A percentile compares a stretch with the other conserved stretches of the same genome.
Evolutionary conservation across 805 yeast genomes (phyloP).

Genomic region (Blastobotrys peoriensis): DNA sequence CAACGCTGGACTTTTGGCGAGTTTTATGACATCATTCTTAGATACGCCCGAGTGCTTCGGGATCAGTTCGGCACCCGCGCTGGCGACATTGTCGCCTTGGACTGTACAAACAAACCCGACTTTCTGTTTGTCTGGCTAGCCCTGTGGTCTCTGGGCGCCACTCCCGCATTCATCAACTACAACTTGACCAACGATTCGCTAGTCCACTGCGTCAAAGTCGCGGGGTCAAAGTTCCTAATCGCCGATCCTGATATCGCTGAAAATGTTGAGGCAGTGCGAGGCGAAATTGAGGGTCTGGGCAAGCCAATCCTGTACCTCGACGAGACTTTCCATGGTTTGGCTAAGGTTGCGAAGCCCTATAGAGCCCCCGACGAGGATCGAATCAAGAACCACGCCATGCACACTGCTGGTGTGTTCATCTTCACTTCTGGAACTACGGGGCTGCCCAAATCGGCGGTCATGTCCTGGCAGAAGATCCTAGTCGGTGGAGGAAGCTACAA

Average conservation of each 20-base stretch:
- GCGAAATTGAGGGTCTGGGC: conserved; percentile 29
- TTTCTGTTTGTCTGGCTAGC: conserved; percentile 78
- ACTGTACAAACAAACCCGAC: conserved; percentile 77
- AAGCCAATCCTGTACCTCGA: conserved; percentile 33
- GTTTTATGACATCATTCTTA: conserved; percentile 57
- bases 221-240: conserved; percentile 58
- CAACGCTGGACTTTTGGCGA: conserved; percentile 66
- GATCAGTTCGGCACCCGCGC: conserved; percentile 57
- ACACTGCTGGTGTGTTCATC: conserved; percentile 62
- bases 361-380: conserved; percentile 51
- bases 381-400: conserved; percentile 49
- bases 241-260: conserved; percentile 65
- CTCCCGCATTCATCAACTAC: conserved; percentile 81
- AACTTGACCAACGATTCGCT: conserved; percentile 69
- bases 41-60: conserved; percentile 59
- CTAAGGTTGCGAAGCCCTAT: conserved; percentile 37
- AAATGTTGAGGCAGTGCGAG: conserved; percentile 42
- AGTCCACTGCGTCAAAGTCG: conserved; percentile 70
- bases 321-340: conserved; percentile 36
- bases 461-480: conserved; percentile 76
- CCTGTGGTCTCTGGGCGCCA: conserved; percentile 85
- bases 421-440: conserved; percentile 96
- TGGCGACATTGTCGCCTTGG: conserved; percentile 66
- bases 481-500: conserved; percentile 70
- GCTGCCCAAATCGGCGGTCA: conserved; percentile 85